Base-by-base conservation (phyloP, 2,329 filamentous ascomycete species). In the Fusarium coffeatum region DNA sequence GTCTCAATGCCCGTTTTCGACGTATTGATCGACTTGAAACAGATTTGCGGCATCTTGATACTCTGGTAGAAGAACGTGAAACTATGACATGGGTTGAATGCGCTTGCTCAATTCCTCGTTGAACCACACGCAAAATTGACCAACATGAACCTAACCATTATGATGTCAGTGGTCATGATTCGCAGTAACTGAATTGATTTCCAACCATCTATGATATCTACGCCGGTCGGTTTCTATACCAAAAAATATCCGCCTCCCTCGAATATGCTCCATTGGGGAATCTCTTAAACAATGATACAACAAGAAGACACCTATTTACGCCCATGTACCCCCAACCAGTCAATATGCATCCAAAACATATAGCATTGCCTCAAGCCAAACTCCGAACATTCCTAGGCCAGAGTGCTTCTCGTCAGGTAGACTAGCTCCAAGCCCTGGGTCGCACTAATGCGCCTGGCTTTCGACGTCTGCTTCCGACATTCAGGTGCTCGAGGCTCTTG, bases 401-500 rank as follows among this genome's bases (percentile, higher is more conserved):
- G 22, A 51, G 59, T 8, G 20, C 22, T 59, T 49, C 51, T 43
- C n/a, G 25, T 9, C n/a, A 20, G 34, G 16, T 28, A 40, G 22
- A 60, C 41, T 63, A 76, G 37, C 66, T 73, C 74, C 70, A 75
- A 34, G 72, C 70, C 40, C 69, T 64, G 28, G 70, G 68, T 20
- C 73, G 74, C 28, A 59, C 23, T 46, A 66, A 48, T n/a, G 66
- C 64, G 25, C 72, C 77, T 28, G 69, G 70, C 64, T 78, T 82
- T 30, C 79, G 77, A 50, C 84, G 80, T 69, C 85, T 78, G 59
- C 76, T 80, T 4, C 78, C 76, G 23, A 82, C 70, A 23, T 78
- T 82, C 63, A 77, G 76, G 13, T 75, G 69, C 41, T 80, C 78
- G 5, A 76, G 71, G 37, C 75, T 69, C 15, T 56, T 72, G 5